These are phyloP conservation scores for Diaporthe batatas DNA, from an alignment of 2,329 filamentous ascomycete genomes.

Conservation along the genomic window DNA sequence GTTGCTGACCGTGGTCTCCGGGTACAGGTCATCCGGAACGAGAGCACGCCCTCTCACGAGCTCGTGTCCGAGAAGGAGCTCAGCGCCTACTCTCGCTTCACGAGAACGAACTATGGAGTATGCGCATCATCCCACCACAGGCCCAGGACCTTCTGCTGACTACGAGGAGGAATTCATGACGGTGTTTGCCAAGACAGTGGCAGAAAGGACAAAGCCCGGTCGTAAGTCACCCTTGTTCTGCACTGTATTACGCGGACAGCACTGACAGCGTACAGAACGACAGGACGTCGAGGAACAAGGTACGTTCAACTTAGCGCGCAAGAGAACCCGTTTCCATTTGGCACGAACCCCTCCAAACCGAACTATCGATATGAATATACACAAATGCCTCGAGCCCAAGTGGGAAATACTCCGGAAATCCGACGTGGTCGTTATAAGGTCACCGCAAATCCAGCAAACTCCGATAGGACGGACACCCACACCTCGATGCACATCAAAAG, in stretches of 20 bases:
- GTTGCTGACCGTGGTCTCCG: conserved; percentile 33
- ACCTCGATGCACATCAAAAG: not conserved
- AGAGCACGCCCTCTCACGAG: conserved; percentile 80
- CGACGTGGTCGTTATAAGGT: not conserved
- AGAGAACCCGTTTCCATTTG: not conserved
- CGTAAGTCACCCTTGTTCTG: conserved; percentile 26
- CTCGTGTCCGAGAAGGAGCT: conserved; percentile 83
- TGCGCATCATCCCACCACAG: conserved; percentile 40
- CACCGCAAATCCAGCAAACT: not conserved
- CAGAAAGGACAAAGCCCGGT: conserved; percentile 75
- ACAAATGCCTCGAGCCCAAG: not conserved
- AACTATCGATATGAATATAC: too few relatives aligned
- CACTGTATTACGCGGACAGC: not conserved
- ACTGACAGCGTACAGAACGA: conserved; percentile 49
- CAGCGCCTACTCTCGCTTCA: conserved; percentile 84
- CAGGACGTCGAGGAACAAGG: conserved; percentile 89
- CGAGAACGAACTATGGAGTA: conserved; percentile 70
- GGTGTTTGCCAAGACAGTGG: conserved; percentile 87
- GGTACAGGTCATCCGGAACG: conserved; percentile 86
- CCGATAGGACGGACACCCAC: not conserved
- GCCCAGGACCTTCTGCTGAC: conserved; percentile 58
- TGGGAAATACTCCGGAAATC: not conserved
- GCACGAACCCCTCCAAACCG: not conserved
- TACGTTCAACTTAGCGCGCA: conserved; percentile 51
- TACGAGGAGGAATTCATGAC: conserved; percentile 75